Evolutionary conservation across 2,329 filamentous ascomycete genomes (phyloP), one percentile per base, ranked within the genome.

Genomic region (Neofusicoccum sp.): DNA sequence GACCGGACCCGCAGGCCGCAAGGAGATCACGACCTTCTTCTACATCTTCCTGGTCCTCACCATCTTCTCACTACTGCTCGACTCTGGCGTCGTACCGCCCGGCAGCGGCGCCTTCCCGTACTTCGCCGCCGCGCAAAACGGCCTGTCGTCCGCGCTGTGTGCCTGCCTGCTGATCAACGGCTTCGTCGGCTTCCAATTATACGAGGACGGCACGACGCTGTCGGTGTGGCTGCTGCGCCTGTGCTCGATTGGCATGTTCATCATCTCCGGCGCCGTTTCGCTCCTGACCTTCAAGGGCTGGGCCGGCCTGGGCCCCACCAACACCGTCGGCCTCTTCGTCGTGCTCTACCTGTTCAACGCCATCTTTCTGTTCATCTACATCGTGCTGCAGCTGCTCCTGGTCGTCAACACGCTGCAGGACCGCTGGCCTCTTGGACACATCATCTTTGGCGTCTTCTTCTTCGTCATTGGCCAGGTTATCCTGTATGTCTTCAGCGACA

Each of bases 131-230:
- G 85, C 89, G 5, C 95, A 99, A 70, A 89, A 88, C 64, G 95
- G 93, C 12, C 81, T 99, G 58, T 81, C 87, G 24, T 96, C 91
- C 36, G 91, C 95, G 0, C 83, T 96, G 30, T 89, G 95, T 73
- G 93, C 91, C 28, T 96, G 89, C 73, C 81, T 99, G 60, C 80
- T 98, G 68, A 93, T 99, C 80, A 98, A 98, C 75, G 95, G 95
- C 44, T 99, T 99, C 71, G 93, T 99, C 58, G 95, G 95, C 34
- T 99, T 99, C 77, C 95, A 98, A 77, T 82, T 99, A 11, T 99
- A 99, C 75, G 95, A 99, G 76, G 95, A 99, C 70, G 95, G 95
- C 54, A 99, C 95, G 1, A 88, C 89, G 1, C 80, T 98, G 41
- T 97, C 93, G 0, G 88, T 99, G 44, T 99, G 95, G 95, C 86